Evolutionary conservation across 495 filamentous ascomycete species (phyloP).

Genomic region (Evernia prunastri): DNA sequence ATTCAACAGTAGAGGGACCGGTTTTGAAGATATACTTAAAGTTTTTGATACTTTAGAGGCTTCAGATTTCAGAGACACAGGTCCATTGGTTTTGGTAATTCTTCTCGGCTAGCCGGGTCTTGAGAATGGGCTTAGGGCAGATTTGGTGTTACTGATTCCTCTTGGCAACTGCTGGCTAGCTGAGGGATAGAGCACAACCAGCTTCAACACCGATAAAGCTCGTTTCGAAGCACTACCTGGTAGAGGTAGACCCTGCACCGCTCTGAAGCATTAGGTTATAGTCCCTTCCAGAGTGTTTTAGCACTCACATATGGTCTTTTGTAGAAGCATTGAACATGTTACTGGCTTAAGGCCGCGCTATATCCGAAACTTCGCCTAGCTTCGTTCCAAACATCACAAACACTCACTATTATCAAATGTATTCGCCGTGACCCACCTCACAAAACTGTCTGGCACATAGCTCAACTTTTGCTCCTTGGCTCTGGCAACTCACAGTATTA

Average conservation of each 20-base stretch:
- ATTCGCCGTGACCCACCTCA: not conserved
- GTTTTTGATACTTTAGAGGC: too few species aligned
- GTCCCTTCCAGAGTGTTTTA: not conserved
- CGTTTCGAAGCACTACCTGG: not conserved
- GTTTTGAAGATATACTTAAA: not conserved
- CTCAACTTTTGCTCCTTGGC: not conserved
- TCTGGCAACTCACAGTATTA: not conserved
- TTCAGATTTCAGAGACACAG: not conserved
- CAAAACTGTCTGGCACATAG: not conserved
- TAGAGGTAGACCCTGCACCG: not conserved
- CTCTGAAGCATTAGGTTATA: not conserved
- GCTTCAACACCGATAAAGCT: not conserved
- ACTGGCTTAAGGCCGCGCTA: not conserved
- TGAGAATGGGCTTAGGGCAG: not conserved
- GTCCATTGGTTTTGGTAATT: not conserved
- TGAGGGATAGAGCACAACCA: not conserved
- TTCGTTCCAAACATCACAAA: slow-evolving; percentile 1
- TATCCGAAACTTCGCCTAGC: not conserved
- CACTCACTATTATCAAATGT: not conserved
- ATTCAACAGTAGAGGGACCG: not conserved
- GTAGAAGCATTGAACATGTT: not conserved
- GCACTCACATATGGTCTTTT: not conserved
- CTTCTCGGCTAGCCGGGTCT: not conserved
- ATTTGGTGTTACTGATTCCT: too few species aligned
- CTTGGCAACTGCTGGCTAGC: too few species aligned